Evolutionary conservation across 441 rosid species (phyloP).

Genomic region (Syzygium syzygioides): DNA sequence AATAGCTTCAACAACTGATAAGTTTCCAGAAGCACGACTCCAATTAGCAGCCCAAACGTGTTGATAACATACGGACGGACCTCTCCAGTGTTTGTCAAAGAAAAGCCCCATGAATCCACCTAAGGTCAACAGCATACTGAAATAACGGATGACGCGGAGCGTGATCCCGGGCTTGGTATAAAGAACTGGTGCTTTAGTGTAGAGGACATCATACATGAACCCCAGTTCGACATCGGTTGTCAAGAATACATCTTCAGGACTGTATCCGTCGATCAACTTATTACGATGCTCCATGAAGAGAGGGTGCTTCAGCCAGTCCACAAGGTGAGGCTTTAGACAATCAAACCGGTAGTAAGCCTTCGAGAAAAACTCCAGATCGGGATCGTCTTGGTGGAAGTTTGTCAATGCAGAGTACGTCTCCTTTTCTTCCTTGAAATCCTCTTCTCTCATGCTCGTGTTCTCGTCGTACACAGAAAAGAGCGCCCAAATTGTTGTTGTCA

Average conservation of each 20-base stretch:
- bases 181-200: not conserved
- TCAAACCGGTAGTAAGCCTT: not conserved
- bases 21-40: not conserved
- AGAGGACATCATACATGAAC: not conserved
- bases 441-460: not conserved
- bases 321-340: not conserved
- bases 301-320: not conserved
- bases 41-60: not conserved
- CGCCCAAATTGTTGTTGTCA: not conserved
- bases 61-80: not conserved
- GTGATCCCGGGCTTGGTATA: not conserved
- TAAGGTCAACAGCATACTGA: not conserved
- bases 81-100: not conserved
- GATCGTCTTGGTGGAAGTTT: not conserved
- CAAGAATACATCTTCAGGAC: not conserved
- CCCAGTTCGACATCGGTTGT: not conserved
- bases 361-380: not conserved
- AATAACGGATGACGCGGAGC: not conserved
- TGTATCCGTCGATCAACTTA: not conserved
- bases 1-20: not conserved
- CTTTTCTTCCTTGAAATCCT: not conserved
- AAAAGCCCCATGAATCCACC: not conserved
- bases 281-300: not conserved
- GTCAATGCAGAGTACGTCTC: not conserved
- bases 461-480: not conserved